These are phyloP conservation scores for Gleditsia sinensis DNA, from an alignment of 306 rosid genomes.

Conservation along the genomic window DNA sequence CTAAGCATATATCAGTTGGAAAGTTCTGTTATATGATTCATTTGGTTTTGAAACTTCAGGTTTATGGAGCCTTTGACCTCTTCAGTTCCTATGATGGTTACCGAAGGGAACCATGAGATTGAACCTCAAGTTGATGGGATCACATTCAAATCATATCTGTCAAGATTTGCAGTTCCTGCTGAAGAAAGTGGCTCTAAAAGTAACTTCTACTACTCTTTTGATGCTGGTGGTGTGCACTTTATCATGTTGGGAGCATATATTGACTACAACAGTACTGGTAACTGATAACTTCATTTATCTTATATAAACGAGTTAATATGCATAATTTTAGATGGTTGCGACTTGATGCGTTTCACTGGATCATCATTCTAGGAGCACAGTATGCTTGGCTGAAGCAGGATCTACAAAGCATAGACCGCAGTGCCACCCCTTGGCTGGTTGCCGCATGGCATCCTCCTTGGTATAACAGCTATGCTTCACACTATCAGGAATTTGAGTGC, in stretches of 20 bases:
- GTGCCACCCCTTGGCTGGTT: constrained; percentile 79
- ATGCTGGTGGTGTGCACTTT: constrained; percentile 86
- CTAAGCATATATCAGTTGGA: not conserved
- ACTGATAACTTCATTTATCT: constrained; percentile 25
- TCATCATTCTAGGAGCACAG: constrained; percentile 69
- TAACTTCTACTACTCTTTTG: constrained; percentile 81
- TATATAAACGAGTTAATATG: not conserved
- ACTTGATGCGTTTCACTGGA: not conserved
- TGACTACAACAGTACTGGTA: constrained; percentile 79
- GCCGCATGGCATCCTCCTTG: constrained; percentile 92
- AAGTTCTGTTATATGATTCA: constrained; percentile 2
- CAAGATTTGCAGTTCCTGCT: constrained; percentile 82
- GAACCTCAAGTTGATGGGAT: constrained; percentile 84
- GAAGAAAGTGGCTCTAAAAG: constrained; percentile 74
- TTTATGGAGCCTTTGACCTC: constrained; percentile 88
- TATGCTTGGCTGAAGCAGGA: constrained; percentile 80
- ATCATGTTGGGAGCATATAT: constrained; percentile 88
- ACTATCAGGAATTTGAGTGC: constrained; percentile 92
- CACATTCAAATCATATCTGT: constrained; percentile 66
- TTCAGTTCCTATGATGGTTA: constrained; percentile 80
- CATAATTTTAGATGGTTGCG: constrained; percentile 6
- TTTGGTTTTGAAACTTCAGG: constrained; percentile 45
- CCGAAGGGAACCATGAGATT: constrained; percentile 97
- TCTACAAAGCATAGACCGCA: constrained; percentile 53
- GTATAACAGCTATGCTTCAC: constrained; percentile 91